Evolutionary conservation across 805 yeast species (phyloP), one percentile per base, ranked within the genome.

Genomic region (Yarrowia hollandica): DNA sequence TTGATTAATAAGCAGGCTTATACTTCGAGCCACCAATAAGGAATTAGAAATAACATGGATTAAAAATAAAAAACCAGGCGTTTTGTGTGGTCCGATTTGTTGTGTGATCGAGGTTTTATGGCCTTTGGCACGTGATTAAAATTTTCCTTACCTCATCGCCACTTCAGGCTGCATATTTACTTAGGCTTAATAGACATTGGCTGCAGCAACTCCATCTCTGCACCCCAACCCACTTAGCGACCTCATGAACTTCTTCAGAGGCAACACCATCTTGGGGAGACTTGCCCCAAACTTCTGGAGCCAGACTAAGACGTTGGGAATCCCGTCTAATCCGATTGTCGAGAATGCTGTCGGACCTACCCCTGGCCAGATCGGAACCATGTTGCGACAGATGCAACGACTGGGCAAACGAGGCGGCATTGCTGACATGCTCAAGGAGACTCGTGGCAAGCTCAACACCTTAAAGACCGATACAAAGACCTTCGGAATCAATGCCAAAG

Each of bases 391-490:
- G 30, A 48, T 48, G 55, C 38, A 48, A 12, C 39, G 55, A 8
- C 55, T 48, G 3, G 55, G 55, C 2, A 48, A 48, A 22, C 55
- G 39, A 33, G 55, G 55, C 14, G 55, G 55, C 12, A 16, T 48
- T 15, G 39, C 38, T 31, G 55, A 48, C 30, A 48, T 48, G 55
- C 55, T 48, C 31, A 31, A 48, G 30, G 55, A 48, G 22, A 33
- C 55, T 12, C n/a, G 55, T 3, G 19, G 39, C 30, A 48, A 33
- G 18, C 5, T 48, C 21, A 33, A 11, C 16, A 21, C 39, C 12
- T 16, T 48, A 22, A 48, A 33, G 22, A 23, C 6, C 16, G 28
- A 48, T 22, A 22, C 55, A 19, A 48, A 22, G 30, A 31, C 39
- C 15, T 11, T 48, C 23, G 39, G 30, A 2, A 5, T 10, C 15